phyloP scores from a whole-genome alignment of 129 eudicot species.

The Escallonia herrerae region DNA sequence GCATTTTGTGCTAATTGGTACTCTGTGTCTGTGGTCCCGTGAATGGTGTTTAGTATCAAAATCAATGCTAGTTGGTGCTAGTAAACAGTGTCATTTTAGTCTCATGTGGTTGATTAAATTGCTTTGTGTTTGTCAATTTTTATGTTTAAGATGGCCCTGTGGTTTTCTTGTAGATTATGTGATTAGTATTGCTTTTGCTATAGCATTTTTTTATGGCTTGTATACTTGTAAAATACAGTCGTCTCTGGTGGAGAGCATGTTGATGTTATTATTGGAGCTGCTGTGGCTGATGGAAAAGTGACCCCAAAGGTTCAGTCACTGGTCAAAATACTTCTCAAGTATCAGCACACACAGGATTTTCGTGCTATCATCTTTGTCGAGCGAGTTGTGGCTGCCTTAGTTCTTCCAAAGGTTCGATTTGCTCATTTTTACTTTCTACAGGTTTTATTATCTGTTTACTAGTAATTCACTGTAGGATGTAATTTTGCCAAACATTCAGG shows the following conservation, averaged over 20 bases:
- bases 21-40: too few relatives aligned
- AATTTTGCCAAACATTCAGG: slow-evolving; percentile 38
- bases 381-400: slow-evolving; percentile 94
- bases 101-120: too few relatives aligned
- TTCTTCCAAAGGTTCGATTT: slow-evolving; percentile 87
- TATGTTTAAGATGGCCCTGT: too few relatives aligned
- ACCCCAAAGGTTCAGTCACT: slow-evolving; percentile 98
- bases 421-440: background rate
- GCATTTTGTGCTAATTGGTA: too few relatives aligned
- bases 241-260: slow-evolving; percentile 99
- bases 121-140: too few relatives aligned
- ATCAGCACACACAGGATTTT: slow-evolving; percentile 84
- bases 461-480: slow-evolving; percentile 10
- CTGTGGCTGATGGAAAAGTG: slow-evolving; percentile 99
- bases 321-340: slow-evolving; percentile 79
- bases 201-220: background rate
- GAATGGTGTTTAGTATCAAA: too few relatives aligned
- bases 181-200: background rate
- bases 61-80: too few relatives aligned
- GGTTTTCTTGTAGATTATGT: slow-evolving; percentile 3
- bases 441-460: slow-evolving; percentile 1
- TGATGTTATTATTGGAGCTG: slow-evolving; percentile 95
- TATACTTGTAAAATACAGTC: slow-evolving; percentile 23
- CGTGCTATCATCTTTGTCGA: slow-evolving; percentile 98
- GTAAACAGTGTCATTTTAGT: too few relatives aligned